Percentiles rank a stretch among this genome's conserved stretches.
Evolutionary conservation across 164 flowering plant species (phyloP).

Genomic region (Cinnamomum micranthum): DNA sequence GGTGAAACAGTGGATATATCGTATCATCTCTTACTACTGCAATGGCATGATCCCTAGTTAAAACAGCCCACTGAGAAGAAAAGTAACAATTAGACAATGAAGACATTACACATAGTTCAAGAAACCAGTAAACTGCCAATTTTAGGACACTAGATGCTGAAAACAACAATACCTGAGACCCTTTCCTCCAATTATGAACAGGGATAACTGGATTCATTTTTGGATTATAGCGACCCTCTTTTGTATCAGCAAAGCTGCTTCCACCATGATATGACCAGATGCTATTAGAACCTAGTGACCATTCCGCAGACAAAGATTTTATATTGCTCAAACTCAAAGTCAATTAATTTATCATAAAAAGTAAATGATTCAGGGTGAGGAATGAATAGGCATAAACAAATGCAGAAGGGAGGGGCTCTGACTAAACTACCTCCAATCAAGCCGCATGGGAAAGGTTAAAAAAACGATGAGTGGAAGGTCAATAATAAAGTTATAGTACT

Average conservation of each 20-base stretch:
- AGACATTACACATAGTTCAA: background rate
- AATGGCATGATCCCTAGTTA: constrained; percentile 86
- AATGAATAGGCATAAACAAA: background rate
- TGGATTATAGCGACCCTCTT: constrained; percentile 94
- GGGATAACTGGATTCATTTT: constrained; percentile 87
- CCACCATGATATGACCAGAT: constrained; percentile 24
- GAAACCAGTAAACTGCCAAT: background rate
- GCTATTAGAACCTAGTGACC: constrained; percentile 17
- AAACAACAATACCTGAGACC: constrained; percentile 77
- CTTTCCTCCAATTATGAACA: constrained; percentile 92
- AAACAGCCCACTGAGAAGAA: constrained; percentile 71
- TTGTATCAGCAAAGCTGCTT: constrained; percentile 89
- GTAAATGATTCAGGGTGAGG: background rate
- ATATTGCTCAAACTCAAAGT: constrained; percentile 3
- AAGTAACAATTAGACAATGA: constrained; percentile 6
- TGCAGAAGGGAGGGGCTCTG: background rate
- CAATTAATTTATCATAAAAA: background rate
- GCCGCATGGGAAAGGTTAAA: background rate
- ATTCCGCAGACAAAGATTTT: constrained; percentile 13
- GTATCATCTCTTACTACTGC: constrained; percentile 65
- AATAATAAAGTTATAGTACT: background rate
- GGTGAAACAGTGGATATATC: constrained; percentile 73
- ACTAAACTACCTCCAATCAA: background rate
- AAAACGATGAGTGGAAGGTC: background rate
- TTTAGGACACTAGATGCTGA: background rate